Evolutionary conservation across 2,329 filamentous ascomycete genomes (phyloP).

Genomic region (Penicillium capsulatum): DNA sequence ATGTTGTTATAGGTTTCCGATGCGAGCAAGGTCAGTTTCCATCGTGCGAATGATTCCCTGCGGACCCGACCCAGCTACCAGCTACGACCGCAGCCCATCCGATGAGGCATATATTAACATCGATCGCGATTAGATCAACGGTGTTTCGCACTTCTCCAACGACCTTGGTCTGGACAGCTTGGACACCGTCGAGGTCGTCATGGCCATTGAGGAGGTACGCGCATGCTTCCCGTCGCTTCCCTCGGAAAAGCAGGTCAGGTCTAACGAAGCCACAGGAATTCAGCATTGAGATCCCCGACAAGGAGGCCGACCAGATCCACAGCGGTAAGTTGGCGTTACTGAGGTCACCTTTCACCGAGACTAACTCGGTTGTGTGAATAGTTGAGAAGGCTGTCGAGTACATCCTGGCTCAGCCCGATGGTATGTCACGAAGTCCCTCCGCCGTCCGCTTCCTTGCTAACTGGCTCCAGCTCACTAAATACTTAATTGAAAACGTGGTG

Average conservation of each 20-base stretch:
- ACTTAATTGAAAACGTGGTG: constrained; percentile 25
- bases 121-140: constrained; percentile 63
- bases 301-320: constrained; percentile 91
- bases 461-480: constrained; percentile 36
- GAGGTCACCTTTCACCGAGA: neutral
- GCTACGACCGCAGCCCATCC: neutral
- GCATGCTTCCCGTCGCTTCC: constrained; percentile 8
- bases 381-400: constrained; percentile 94
- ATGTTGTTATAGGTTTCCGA: constrained; percentile 32
- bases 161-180: constrained; percentile 95
- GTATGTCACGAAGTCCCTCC: constrained; percentile 52
- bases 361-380: constrained; percentile 39
- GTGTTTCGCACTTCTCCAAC: constrained; percentile 86
- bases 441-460: constrained; percentile 14
- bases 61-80: constrained; percentile 2
- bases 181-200: constrained; percentile 98
- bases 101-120: constrained; percentile 20
- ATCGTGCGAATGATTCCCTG: constrained; percentile 7
- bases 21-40: constrained; percentile 37
- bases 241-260: constrained; percentile 5
- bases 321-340: constrained; percentile 69
- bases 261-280: constrained; percentile 54
- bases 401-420: constrained; percentile 88
- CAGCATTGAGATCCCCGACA: constrained; percentile 97
- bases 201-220: constrained; percentile 95